phyloP scores from a whole-genome alignment of 2,329 filamentous ascomycete species.

The Scopulariopsis brevicaulis region DNA sequence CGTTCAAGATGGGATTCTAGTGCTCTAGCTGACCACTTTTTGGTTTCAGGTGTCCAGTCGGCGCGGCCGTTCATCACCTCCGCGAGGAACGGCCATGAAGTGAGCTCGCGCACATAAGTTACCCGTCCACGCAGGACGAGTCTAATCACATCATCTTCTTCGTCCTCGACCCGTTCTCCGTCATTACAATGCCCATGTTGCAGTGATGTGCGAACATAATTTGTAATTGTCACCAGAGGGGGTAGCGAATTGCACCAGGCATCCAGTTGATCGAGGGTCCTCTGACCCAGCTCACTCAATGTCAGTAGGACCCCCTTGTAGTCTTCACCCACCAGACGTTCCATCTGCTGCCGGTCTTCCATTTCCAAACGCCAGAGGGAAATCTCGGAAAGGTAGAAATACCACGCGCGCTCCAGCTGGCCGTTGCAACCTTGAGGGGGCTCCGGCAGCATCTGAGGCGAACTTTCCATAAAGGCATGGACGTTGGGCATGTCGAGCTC shows the following conservation, averaged over 20 bases:
- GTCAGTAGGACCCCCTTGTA: slow-evolving; percentile 14
- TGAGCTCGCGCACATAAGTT: too few species aligned
- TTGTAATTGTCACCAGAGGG: too few species aligned
- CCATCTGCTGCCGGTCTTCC: slow-evolving; percentile 24
- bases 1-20: slow-evolving; percentile 7
- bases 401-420: slow-evolving; percentile 24
- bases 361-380: slow-evolving; percentile 33
- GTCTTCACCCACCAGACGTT: slow-evolving; percentile 16
- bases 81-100: too few species aligned
- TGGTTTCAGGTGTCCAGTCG: slow-evolving; percentile 8
- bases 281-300: too few species aligned
- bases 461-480: background rate
- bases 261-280: too few species aligned
- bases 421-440: slow-evolving; percentile 20
- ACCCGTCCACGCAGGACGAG: too few species aligned
- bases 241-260: too few species aligned
- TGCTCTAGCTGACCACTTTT: background rate
- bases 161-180: too few species aligned
- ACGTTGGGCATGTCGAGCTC: slow-evolving; percentile 20
- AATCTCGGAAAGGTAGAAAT: slow-evolving; percentile 44
- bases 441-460: slow-evolving; percentile 13
- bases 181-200: too few species aligned
- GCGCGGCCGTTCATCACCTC: too few species aligned
- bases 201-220: too few species aligned
- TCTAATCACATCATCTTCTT: too few species aligned